Conservation (phyloP, 176 grass and related monocot genomes). For the Aegilops tauschii region DNA sequence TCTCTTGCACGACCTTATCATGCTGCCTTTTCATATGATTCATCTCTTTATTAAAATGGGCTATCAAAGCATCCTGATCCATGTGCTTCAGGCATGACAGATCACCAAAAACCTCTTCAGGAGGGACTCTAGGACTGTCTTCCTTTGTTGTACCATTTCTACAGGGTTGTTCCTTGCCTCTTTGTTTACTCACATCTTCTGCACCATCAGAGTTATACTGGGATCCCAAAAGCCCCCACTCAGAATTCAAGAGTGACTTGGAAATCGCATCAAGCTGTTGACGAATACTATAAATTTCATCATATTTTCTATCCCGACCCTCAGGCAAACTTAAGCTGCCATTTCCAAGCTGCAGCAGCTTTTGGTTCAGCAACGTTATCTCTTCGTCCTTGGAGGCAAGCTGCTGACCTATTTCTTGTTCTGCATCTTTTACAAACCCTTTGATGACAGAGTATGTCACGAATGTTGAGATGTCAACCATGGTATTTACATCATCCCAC, state of each 20-base stretch:
- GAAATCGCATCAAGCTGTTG: slow-evolving; percentile 60
- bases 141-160: not conserved
- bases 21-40: slow-evolving; percentile 54
- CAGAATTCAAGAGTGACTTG: slow-evolving; percentile 44
- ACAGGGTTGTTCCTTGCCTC: slow-evolving; percentile 28
- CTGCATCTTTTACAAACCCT: slow-evolving; percentile 47
- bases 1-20: slow-evolving; percentile 39
- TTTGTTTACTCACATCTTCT: slow-evolving; percentile 40
- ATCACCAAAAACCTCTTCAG: slow-evolving; percentile 16
- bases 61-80: slow-evolving; percentile 33
- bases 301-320: slow-evolving; percentile 28
- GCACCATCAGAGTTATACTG: slow-evolving; percentile 41
- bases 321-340: slow-evolving; percentile 15
- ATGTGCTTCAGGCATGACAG: slow-evolving; percentile 26
- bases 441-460: slow-evolving; percentile 44
- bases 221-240: slow-evolving; percentile 44
- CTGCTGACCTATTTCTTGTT: slow-evolving; percentile 17
- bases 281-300: slow-evolving; percentile 47
- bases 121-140: not conserved
- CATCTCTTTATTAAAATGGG: slow-evolving; percentile 43
- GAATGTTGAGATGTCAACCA: slow-evolving; percentile 39
- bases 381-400: slow-evolving; percentile 52
- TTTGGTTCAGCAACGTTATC: slow-evolving; percentile 41
- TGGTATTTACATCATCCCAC: slow-evolving; percentile 33
- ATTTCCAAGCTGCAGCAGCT: slow-evolving; percentile 29